Percentiles rank a stretch among this genome's conserved stretches.
Evolutionary conservation across 2,329 filamentous ascomycete species (phyloP).

Genomic region (Mycosphaerella sp.): DNA sequence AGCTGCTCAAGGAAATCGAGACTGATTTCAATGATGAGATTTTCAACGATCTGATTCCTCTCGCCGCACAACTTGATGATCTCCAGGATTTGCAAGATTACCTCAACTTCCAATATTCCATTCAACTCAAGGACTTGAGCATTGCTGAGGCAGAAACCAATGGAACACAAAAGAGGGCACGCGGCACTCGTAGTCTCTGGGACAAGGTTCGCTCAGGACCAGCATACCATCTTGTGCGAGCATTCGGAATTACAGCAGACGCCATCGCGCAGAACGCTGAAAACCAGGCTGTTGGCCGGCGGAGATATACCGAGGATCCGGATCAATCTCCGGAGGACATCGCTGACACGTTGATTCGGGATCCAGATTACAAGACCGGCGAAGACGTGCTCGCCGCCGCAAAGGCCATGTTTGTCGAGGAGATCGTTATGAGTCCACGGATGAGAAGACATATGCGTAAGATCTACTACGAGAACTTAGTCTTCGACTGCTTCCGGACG

Average conservation of each 20-base stretch:
- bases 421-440: constrained; percentile 78
- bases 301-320: constrained; percentile 79
- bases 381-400: constrained; percentile 70
- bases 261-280: constrained; percentile 82
- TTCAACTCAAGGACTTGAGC: constrained; percentile 73
- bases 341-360: constrained; percentile 68
- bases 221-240: constrained; percentile 74
- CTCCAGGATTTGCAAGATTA: constrained; percentile 96
- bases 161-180: constrained; percentile 68
- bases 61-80: constrained; percentile 84
- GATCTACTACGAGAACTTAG: constrained; percentile 74
- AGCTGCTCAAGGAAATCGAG: constrained; percentile 57
- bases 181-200: constrained; percentile 71
- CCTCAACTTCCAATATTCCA: constrained; percentile 84
- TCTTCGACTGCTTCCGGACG: constrained; percentile 81
- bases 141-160: constrained; percentile 56
- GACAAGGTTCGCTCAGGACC: constrained; percentile 77
- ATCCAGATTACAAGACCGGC: constrained; percentile 67
- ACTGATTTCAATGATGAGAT: constrained; percentile 62
- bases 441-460: constrained; percentile 81
- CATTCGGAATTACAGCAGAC: constrained; percentile 85
- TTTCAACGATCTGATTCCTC: constrained; percentile 73
- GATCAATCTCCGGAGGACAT: constrained; percentile 74
- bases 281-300: constrained; percentile 58
- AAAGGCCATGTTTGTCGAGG: constrained; percentile 83